Conservation (phyloP, 495 filamentous ascomycete species). For the Penicillium coffeae region DNA sequence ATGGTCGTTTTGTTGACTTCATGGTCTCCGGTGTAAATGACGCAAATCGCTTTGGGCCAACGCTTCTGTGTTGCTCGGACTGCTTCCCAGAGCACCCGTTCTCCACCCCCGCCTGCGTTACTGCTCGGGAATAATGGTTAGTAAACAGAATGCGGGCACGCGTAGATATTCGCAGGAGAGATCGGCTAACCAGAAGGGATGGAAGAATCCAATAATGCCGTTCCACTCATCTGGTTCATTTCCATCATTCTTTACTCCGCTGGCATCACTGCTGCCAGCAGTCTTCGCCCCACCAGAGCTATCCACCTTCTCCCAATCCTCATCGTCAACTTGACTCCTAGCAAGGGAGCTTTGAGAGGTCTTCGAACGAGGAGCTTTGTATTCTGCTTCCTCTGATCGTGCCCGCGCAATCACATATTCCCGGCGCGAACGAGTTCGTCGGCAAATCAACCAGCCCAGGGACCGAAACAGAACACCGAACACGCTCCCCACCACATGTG, state of each 20-base stretch:
- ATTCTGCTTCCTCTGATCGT: slow-evolving; percentile 56
- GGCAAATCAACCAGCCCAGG: slow-evolving; percentile 63
- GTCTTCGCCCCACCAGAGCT: slow-evolving; percentile 50
- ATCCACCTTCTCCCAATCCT: slow-evolving; percentile 75
- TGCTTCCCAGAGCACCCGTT: slow-evolving; percentile 95
- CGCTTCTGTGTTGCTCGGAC: slow-evolving; percentile 85
- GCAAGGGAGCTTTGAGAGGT: slow-evolving; percentile 14
- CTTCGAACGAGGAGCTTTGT: slow-evolving; percentile 35
- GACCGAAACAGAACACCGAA: slow-evolving; percentile 39
- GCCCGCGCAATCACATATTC: slow-evolving; percentile 58
- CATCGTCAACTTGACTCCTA: slow-evolving; percentile 47
- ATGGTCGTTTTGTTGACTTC: slow-evolving; percentile 77
- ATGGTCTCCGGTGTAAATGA: slow-evolving; percentile 93
- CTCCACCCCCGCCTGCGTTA: slow-evolving; percentile 94
- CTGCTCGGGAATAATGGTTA: slow-evolving; percentile 34
- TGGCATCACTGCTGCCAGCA: slow-evolving; percentile 41
- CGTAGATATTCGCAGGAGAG: neutral
- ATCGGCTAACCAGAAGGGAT: slow-evolving; percentile 75
- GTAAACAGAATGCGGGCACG: neutral
- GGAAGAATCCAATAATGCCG: slow-evolving; percentile 91
- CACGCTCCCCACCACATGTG: slow-evolving; percentile 31
- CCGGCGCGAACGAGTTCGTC: slow-evolving; percentile 60
- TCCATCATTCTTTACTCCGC: slow-evolving; percentile 5
- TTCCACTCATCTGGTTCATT: slow-evolving; percentile 55
- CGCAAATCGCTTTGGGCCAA: slow-evolving; percentile 82